Percentiles rank a stretch among this genome's conserved stretches.
Evolutionary conservation across 1,139 yeast genomes (phyloP).

Genomic region (Yamadazyma atmosphaerica): DNA sequence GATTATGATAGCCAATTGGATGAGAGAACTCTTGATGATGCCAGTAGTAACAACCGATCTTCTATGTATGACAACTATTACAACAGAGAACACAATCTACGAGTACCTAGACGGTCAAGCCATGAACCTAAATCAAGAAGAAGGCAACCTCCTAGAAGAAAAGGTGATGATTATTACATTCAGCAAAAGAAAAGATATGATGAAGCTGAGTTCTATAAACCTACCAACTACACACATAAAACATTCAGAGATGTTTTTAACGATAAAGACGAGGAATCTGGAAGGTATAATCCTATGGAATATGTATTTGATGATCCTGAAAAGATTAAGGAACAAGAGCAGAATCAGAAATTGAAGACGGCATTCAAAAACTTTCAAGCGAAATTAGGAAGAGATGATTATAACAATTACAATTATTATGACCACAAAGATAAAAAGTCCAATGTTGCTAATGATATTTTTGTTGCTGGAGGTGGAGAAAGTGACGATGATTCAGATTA

Average conservation of each 20-base stretch:
- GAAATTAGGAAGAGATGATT: conserved; percentile 34
- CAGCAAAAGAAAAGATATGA: conserved; percentile 38
- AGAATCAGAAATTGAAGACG: conserved; percentile 24
- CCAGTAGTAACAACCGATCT: conserved; percentile 5
- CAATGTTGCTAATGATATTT: conserved; percentile 12
- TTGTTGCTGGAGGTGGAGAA: conserved; percentile 12
- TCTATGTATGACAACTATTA: conserved; percentile 14
- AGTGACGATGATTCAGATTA: conserved; percentile 23
- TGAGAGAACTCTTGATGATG: conserved; percentile 1
- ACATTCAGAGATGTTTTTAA: conserved; percentile 42
- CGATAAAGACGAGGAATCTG: conserved; percentile 30
- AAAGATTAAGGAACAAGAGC: conserved; percentile 18
- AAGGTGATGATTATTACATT: conserved; percentile 35
- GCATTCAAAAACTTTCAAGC: conserved; percentile 31
- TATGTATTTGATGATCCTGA: conserved; percentile 36
- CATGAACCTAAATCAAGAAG: conserved; percentile 1
- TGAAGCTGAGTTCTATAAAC: conserved; percentile 32
- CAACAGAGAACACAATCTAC: conserved; percentile 9
- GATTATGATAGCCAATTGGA: conserved; percentile 7
- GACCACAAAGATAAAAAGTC: conserved; percentile 18
- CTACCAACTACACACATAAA: conserved; percentile 41
- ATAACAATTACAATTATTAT: conserved; percentile 40
- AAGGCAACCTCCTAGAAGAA: conserved; percentile 4
- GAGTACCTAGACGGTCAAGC: conserved; percentile 9
- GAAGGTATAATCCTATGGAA: conserved; percentile 43